Evolutionary conservation across 2,329 filamentous ascomycete genomes (phyloP), one percentile per base, ranked within the genome.

Genomic region (Alternaria postmessia): DNA sequence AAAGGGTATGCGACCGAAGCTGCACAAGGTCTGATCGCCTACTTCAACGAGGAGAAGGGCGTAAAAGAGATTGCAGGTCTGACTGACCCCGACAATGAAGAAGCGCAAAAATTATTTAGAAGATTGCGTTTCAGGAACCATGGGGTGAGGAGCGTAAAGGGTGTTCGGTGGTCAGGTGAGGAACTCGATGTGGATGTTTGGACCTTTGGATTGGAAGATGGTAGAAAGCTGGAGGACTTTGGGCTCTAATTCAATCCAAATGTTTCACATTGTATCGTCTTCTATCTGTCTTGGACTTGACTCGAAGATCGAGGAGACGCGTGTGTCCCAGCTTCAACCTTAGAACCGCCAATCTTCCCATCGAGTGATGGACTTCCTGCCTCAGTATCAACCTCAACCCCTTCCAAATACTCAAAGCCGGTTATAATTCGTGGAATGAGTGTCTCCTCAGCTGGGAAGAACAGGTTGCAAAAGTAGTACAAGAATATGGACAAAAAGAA

Each of bases 401-500:
- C 59, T n/a, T 62, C 46, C 14, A 62, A 22, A 43, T 41, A 51
- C 26, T 56, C 54, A 22, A 63, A 63, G 1, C 61, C 63, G 11
- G 57, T 61, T 3, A 61, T 36, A 6, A 55, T 30, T 11, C 57
- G 53, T 14, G 54, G 38, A 46, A 81, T 76, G 18, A 78, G 59
- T 0, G 78, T 77, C 30, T 72, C 66, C 5, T 63, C 57, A 6
- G 69, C 69, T 1, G 78, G 78, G 54, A 74, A 79, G 62, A 79
- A 73, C 42, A 74, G 60, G 28, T 67, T 72, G 22, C 78, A 63
- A 1, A 62, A 39, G 14, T 49, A 61, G 51, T 80, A 80, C 5
- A 76, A 53, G 5, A 73, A 51, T 2, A 63, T 55, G 7, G 60
- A 63, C 7, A 65, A 32, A 32, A 55, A 58, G 49, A 79, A 78